Evolutionary conservation across 2,329 filamentous ascomycete genomes (phyloP), one percentile per base, ranked within the genome.

Genomic region (Pestalotiopsis sp.): DNA sequence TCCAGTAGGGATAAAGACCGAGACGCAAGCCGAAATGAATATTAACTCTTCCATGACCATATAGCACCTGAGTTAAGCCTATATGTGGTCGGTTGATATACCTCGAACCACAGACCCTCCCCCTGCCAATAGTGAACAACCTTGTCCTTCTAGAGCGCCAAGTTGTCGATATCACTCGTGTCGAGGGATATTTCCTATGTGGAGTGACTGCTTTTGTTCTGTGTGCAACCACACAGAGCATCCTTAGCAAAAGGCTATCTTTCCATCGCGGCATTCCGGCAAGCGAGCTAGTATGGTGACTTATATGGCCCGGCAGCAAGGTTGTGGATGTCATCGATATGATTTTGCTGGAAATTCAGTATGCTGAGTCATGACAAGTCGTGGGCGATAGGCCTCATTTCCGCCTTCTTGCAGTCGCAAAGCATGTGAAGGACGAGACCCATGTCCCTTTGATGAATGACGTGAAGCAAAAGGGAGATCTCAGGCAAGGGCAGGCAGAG

Each of bases 71-170:
- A 73, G 71, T 75, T 77, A 76, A 77, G 77, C 72, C 71, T 81
- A 80, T 81, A 81, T 79, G 73, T 77, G 76, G 70, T 74, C 20
- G 72, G 71, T 71, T 77, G 76, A 76, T 82, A 82, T 81, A 80
- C 73, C 45, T 68, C 71, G 70, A 72, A 71, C 73, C 72, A 68
- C 68, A 73, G 56, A 66, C 64, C 59, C 57, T 71, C 71, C 70
- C 70, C 74, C 69, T 74, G 70, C 71, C 71, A 59, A 60, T 52
- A 68, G 66, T 56, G 67, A 66, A 64, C 65, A 70, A 66, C 67
- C 62, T 69, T 67, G 69, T 71, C 23, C 25, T 31, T 58, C 63
- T 49, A 27, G 41, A 23, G 52, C 39, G 63, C 41, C 36, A 66
- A 57, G 25, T 57, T 13, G 45, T 31, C 52, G 49, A 31, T 23